These are phyloP conservation scores for Coccomyxa sp. DNA, from an alignment of 139 green algal species.

Conservation along the genomic window DNA sequence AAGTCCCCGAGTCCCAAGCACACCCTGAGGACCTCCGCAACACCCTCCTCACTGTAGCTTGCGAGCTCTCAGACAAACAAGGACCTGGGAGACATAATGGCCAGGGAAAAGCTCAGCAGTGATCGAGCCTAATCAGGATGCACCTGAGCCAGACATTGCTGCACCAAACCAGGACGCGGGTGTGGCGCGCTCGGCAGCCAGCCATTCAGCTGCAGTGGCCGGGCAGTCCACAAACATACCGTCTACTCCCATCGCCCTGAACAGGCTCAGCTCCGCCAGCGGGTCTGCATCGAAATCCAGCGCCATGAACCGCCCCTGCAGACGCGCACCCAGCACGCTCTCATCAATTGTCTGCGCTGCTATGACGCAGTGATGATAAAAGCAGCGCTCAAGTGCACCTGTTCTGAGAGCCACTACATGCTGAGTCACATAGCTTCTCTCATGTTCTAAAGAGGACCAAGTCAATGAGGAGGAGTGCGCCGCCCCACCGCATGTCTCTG, in stretches of 20 bases:
- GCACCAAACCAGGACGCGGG: background rate
- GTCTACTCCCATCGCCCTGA: background rate
- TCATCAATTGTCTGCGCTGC: background rate
- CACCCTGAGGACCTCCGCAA: background rate
- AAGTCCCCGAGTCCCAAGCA: background rate
- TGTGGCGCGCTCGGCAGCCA: background rate
- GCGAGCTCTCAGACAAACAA: too few species aligned
- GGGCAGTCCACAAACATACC: slow-evolving; percentile 7
- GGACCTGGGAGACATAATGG: too few species aligned
- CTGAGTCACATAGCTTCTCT: background rate
- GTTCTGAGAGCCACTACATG: background rate
- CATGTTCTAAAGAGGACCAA: background rate
- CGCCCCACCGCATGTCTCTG: too few species aligned
- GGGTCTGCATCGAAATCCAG: background rate
- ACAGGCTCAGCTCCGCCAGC: slow-evolving; percentile 1
- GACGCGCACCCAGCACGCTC: background rate
- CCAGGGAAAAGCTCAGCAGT: background rate
- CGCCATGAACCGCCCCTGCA: slow-evolving; percentile 6
- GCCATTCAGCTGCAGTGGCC: background rate
- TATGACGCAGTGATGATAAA: background rate
- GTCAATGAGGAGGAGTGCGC: background rate
- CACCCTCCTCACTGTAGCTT: too few species aligned
- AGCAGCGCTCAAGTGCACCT: background rate
- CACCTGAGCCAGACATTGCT: background rate
- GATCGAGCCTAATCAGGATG: background rate